Evolutionary conservation across 345 rosid species (phyloP), one percentile per base, ranked within the genome.

Genomic region (Turritis glabra): DNA sequence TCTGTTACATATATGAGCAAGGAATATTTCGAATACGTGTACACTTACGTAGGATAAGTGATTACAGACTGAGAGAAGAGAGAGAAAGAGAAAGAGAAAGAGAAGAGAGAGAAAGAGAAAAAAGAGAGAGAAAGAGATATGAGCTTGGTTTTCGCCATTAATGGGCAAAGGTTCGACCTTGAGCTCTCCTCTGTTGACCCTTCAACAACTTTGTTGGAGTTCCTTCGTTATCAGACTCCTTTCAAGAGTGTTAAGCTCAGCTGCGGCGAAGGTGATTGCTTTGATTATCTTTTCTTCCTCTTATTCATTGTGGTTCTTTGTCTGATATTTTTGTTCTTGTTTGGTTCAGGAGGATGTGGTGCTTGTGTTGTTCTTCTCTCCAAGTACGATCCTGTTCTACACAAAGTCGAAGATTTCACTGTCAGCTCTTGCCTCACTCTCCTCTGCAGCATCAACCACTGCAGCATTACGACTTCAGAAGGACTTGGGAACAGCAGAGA

Each of bases 231-330:
- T 43, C 77, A 72, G 23, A 86, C 98, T 58, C 67, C 74, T 46
- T 91, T 88, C 87, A 93, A 85, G 84, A 87, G 96, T 38, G 91
- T 84, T 71, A 93, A 93, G 85, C 96, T 89, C 46, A 73, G 97
- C 23, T 93, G 97, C 23, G 97, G 97, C 55, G 93, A 90, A 88
- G 97, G 98, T 86, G 51, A 61, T 44, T 44, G 5, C 37, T 25
- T 57, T 10, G n/a, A 9, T 58, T 35, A 27, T 52, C 41, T 44
- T 57, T 52, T 65, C 38, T 66, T 10, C 25, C 55, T 30, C 25
- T 21, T 63, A 12, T 37, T 56, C 32, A 5, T 21, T 59, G 6
- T 37, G 11, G 10, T 35, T 17, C n/a, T 50, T 51, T 48, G 8
- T 72, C 21, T 61, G 21, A 25, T 38, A 11, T 47, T 33, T 21